Evolutionary conservation across 768 basidiomycete genomes (phyloP), one percentile per base, ranked within the genome.

Genomic region (Dioszegia crocea): DNA sequence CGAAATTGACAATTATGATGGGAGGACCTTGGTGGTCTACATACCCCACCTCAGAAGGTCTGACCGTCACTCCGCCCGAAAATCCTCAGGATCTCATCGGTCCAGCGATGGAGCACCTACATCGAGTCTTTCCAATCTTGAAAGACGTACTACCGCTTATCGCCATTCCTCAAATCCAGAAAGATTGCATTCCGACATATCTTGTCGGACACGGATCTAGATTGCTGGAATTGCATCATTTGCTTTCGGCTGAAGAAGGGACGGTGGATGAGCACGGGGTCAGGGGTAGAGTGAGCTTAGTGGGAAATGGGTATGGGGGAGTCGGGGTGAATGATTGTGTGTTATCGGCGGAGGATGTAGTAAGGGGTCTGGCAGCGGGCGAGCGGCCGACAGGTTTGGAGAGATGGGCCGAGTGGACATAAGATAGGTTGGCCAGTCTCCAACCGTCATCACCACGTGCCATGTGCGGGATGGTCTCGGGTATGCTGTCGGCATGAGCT

Each of bases 1-100:
- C 86, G 26, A 96, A 94, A 73, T 71, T 93, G 64, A 92, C 93
- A 0, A 82, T 91, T 43, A 93, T 99, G 90, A 78, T 91, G 23
- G 91, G 92, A 19, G 91, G 91, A 0, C 87, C 90, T 1, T 85
- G 89, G 64, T 79, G 76, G 77, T 63, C 69, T 58, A 67, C 66
- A 49, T 75, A 73, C 67, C 36, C 47, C 11, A 4, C 17, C 26
- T 36, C 40, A 27, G 44, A 46, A 19, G 56, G 56, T 17, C 31
- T 12, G 2, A 52, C 59, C 9, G 14, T 45, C 19, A 14, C 71
- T 55, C 58, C 67, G 61, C 56, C 60, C 41, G 23, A 41, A 39
- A 52, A 49, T 38, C 17, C 55, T 17, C 39, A 68, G 46, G 56
- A 64, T 23, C 23, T 65, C 40, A 14, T 62, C 12, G 14, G 38